Evolutionary conservation across 148 eudicot genomes (phyloP).

Genomic region (Pharnaceum exiguum): DNA sequence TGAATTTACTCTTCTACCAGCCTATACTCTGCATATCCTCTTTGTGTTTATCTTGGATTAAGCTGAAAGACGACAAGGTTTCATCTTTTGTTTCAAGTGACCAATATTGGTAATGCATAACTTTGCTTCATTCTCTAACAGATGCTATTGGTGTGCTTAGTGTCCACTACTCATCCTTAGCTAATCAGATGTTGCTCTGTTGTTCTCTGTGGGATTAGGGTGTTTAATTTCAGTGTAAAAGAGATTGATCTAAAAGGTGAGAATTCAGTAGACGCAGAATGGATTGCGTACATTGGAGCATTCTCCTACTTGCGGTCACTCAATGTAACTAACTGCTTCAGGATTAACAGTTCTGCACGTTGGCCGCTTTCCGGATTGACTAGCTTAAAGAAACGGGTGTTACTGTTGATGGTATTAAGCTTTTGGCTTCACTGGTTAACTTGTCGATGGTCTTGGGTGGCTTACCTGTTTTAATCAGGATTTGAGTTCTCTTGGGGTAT

Average conservation of each 20-base stretch:
- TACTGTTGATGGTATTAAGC: conserved; percentile 54
- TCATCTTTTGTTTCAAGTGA: no score
- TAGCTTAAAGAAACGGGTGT: conserved; percentile 69
- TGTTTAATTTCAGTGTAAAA: conserved; percentile 65
- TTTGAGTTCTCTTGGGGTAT: conserved; percentile 66
- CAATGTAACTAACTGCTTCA: conserved; percentile 61
- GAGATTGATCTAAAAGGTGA: conserved; percentile 67
- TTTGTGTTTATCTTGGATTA: no score
- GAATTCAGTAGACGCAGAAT: conserved; percentile 78
- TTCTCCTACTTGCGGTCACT: conserved; percentile 54
- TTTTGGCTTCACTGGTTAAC: conserved; percentile 51
- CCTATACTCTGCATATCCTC: no score
- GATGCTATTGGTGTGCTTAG: no score
- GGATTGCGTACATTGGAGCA: conserved; percentile 90
- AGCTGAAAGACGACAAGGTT: no score
- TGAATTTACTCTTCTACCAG: no score
- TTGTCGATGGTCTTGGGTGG: conserved; percentile 81
- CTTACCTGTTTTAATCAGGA: conserved; percentile 60
- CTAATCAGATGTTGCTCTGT: no score
- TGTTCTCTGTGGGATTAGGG: conserved; percentile 37
- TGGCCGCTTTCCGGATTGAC: conserved; percentile 78
- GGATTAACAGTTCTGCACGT: conserved; percentile 63
- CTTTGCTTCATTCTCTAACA: no score
- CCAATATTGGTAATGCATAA: no score
- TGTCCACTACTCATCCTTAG: no score